A percentile compares a stretch with the other conserved stretches of the same genome.
Evolutionary conservation across 2,329 filamentous ascomycete genomes (phyloP).

Genomic region (Colletotrichum cereale): DNA sequence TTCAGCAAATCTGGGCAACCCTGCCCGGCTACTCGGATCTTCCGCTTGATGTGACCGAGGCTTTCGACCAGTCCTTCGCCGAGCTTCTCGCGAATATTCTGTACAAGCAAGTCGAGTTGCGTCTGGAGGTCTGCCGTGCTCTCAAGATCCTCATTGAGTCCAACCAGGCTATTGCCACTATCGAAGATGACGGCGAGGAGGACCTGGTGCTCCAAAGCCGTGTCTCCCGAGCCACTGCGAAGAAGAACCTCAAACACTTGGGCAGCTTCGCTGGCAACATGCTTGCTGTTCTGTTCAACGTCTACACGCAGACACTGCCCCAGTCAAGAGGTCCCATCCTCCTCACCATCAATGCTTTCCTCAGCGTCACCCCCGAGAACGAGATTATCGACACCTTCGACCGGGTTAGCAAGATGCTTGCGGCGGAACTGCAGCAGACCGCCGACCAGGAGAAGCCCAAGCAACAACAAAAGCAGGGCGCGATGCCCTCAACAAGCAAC

Average conservation of each 20-base stretch:
- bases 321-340: constrained; percentile 92
- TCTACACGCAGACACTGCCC: constrained; percentile 95
- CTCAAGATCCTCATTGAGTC: constrained; percentile 92
- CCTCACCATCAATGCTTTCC: constrained; percentile 92
- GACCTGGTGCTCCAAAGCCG: constrained; percentile 82
- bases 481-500: constrained; percentile 92
- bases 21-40: constrained; percentile 96
- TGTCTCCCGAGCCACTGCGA: constrained; percentile 79
- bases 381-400: constrained; percentile 92
- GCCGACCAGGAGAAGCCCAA: constrained; percentile 69
- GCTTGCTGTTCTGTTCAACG: constrained; percentile 97
- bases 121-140: constrained; percentile 87
- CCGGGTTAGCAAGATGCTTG: constrained; percentile 87
- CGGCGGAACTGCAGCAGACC: constrained; percentile 72
- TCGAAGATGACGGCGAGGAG: constrained; percentile 76
- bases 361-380: constrained; percentile 84
- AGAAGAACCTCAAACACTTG: constrained; percentile 85
- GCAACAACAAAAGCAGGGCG: constrained; percentile 70
- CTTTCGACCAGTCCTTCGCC: constrained; percentile 90
- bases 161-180: constrained; percentile 82
- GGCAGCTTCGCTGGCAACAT: constrained; percentile 86
- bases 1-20: constrained; percentile 94
- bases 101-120: constrained; percentile 90
- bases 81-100: constrained; percentile 92
- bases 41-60: constrained; percentile 79